Base-by-base conservation (phyloP, 371 early-diverging fungal species). In the Rhizopus arrhizus region DNA sequence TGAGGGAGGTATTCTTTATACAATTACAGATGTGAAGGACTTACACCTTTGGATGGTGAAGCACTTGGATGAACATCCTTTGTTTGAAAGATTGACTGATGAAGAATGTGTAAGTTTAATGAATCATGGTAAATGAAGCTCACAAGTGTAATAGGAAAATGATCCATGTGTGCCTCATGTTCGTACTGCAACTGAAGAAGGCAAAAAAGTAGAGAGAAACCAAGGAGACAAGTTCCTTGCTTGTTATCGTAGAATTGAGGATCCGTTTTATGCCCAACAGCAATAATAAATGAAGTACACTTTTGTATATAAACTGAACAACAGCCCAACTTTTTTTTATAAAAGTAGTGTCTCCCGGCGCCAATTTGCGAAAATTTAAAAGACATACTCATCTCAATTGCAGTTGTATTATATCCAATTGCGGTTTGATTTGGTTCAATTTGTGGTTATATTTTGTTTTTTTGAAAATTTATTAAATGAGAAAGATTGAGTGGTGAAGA, bases 21-120 rank as follows among this genome's bases (percentile, higher is more conserved):
- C 95, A n/a, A 93, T 93, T 58, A 97, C 98, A 16, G 95, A 95
- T 79, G 99, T 98, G 32, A 82, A 87, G 63, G 98, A 94, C 64
- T 84, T 98, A 58, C 93, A 93, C 62, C 83, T 90, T 61, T 97
- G 98, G 98, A 98, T 95, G 94, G 92, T 92, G 28, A 89, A 91
- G 74, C 96, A 97, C 63, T 75, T 97, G 53, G 95, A 96, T 43
- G 89, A 83, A 10, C 96, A 96, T 75, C 96, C 97, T 12, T 78
- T 99, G 59, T 99, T 98, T 73, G 89, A 91, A 68, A 82, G 91
- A 53, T 84, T 97, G 50, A 65, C 90, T 5, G 89, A 95, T 22
- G 92, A 90, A 65, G 97, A 96, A 69, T 75, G 90, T 60, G 87
- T 88, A 75, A 65, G 77, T 66, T 10, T 7, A 49, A 22, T 22